These are phyloP conservation scores for Yarrowia hollandica DNA, from an alignment of 805 yeast species.

Conservation along the genomic window DNA sequence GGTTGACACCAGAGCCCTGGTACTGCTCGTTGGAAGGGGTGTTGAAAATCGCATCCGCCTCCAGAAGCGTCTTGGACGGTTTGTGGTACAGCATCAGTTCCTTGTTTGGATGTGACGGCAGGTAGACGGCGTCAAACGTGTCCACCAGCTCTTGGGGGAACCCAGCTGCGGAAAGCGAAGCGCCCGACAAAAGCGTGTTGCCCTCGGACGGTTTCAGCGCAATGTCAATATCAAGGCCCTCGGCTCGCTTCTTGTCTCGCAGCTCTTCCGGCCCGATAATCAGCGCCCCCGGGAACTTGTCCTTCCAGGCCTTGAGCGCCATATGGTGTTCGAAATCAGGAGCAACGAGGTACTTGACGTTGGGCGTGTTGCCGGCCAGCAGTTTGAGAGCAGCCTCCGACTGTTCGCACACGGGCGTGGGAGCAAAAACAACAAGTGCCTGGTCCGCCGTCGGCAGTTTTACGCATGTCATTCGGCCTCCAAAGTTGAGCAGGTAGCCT, in stretches of 20 bases:
- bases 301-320: constrained; percentile 57
- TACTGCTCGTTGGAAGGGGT: constrained; percentile 21
- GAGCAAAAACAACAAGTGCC: constrained; percentile 32
- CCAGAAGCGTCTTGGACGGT: constrained; percentile 51
- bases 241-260: neutral
- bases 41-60: constrained; percentile 44
- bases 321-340: constrained; percentile 68
- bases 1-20: constrained; percentile 3
- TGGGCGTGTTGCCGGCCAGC: constrained; percentile 28
- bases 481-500: constrained; percentile 30
- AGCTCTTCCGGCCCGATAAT: constrained; percentile 52
- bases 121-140: constrained; percentile 55
- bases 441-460: constrained; percentile 29
- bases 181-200: constrained; percentile 8
- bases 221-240: neutral
- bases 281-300: constrained; percentile 48
- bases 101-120: constrained; percentile 58
- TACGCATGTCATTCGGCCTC: constrained; percentile 35
- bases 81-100: constrained; percentile 57
- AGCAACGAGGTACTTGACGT: constrained; percentile 47
- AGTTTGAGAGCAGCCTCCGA: constrained; percentile 31
- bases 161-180: neutral
- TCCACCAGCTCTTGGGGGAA: constrained; percentile 44
- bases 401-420: constrained; percentile 35
- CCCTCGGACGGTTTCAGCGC: constrained; percentile 12